Base-by-base conservation (phyloP, 163 green algal species). In the Chlorella variabilis region DNA sequence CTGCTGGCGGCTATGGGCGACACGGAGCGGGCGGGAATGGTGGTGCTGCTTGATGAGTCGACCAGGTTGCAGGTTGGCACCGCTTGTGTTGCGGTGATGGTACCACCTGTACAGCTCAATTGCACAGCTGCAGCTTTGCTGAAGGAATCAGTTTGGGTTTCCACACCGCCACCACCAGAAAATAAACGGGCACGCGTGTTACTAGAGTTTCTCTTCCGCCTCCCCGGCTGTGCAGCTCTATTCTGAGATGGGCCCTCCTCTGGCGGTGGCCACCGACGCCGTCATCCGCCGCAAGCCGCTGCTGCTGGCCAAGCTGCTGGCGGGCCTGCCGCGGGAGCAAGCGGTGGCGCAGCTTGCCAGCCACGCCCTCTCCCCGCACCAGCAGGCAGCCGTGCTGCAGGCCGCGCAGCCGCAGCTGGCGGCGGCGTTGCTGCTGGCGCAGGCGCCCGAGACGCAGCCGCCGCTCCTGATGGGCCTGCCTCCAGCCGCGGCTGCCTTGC, bases 291-390 rank as follows among this genome's bases (percentile, higher is more conserved):
- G 56, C 36, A 80, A 80, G 54, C 73, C 73, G 36, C 56, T 80
- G 73, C 56, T 80, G 54, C 56, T 80, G 59, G 73, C 73, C 18
- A 41, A 41, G 38, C 56, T 70, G 27, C 73, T 80, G 56, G 36
- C 56, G 1, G 42, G 51, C 13, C 38, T 48, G 73, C 38, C 73
- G 1, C 3, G 18, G 2, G 73, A 80, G 8, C 54, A 70, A 21
- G 73, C 56, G 8, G 27, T 36, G 0, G 38, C 54, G 1, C 36
- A 39, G 13, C 41, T 80, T 17, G 38, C 34, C 13, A 25, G 29
- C 11, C 15, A 38, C 27, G 29, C 5, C 5, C 56, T 56, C 3
- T 34, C 5, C 7, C 36, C 17, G 20, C 38, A 70, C 54, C 54
- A 71, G 73, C 54, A 70, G 56, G 54, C 41, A n/a, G 36, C 56